Base-by-base conservation (phyloP, 805 yeast species). In the Teunomyces panamensis region DNA sequence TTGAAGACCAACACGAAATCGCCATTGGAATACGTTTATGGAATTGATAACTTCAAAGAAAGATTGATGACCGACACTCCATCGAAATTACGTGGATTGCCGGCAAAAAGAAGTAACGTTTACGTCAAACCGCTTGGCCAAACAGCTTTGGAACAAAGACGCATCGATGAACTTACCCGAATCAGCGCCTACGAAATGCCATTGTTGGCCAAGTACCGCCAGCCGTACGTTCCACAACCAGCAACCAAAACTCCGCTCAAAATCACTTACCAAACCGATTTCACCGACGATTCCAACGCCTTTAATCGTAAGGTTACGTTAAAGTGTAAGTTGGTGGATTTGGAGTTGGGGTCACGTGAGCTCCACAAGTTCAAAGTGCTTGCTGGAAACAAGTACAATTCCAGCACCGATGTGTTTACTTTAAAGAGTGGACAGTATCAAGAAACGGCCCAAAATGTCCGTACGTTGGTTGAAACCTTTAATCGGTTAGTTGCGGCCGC, bases 101-200 rank as follows among this genome's bases (percentile, higher is more conserved):
- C 77, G 13, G 71, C 70, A 20, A 69, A 62, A 52, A 57, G 56
- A 49, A 62, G 71, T 52, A 71, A 70, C 47, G 60, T 65, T 24
- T 56, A 60, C 20, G 77, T 73, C 11, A 59, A 65, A 39, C 57
- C 65, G 29, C 58, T 59, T 39, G 77, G 77, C 14, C 52, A 55
- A n/a, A 64, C 65, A 10, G 69, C 72, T 2, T 74, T 70, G 50
- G 63, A 69, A 44, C 87, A 83, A 58, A 79, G 97, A 60, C 85
- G 81, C 54, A 83, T 80, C 56, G 83, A 96, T 56, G 81, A 86
- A 53, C 82, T 84, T 58, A 84, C 84, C 60, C 79, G 97, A 57
- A 75, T 89, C 39, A 89, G 95, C 9, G 97, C 97, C 0, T 92
- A 85, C 68, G 98, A 92, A 64, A 78, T 92, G 75, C 99, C 99